Percentiles rank a stretch among this genome's conserved stretches.
These are phyloP conservation scores for Lojkania enalia DNA, from an alignment of 2,329 filamentous ascomycete species.

Conservation along the genomic window DNA sequence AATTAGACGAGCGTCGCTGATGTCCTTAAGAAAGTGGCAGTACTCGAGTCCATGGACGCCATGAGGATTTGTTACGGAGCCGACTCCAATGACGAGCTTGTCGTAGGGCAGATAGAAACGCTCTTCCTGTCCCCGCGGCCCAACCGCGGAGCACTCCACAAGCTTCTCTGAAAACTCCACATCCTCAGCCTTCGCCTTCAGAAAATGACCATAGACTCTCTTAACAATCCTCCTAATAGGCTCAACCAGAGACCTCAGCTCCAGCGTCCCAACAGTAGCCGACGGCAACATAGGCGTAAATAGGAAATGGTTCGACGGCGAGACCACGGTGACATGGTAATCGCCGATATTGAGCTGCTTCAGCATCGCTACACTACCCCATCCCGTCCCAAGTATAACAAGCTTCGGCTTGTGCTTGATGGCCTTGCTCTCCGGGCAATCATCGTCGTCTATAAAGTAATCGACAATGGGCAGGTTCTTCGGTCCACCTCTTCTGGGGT, in stretches of 20 bases:
- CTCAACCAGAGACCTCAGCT: constrained; percentile 87
- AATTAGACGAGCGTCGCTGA: constrained; percentile 87
- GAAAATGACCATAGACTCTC: constrained; percentile 81
- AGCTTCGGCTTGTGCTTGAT: constrained; percentile 88
- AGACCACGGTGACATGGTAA: constrained; percentile 94
- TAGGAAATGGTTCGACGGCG: constrained; percentile 93
- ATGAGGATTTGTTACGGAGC: constrained; percentile 90
- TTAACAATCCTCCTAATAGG: constrained; percentile 84
- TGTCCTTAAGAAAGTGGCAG: constrained; percentile 93
- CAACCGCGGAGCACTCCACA: constrained; percentile 79
- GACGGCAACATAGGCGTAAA: constrained; percentile 98
- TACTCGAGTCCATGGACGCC: constrained; percentile 94
- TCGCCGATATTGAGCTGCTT: constrained; percentile 89
- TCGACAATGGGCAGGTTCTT: constrained; percentile 95
- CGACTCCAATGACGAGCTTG: constrained; percentile 90
- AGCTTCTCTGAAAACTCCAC: constrained; percentile 91
- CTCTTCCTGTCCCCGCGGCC: constrained; percentile 70
- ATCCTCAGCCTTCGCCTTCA: constrained; percentile 83
- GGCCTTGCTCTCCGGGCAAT: constrained; percentile 67
- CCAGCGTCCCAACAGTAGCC: constrained; percentile 92
- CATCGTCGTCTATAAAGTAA: constrained; percentile 85
- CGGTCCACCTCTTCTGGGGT: constrained; percentile 79
- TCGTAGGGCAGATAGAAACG: constrained; percentile 96
- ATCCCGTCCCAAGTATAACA: constrained; percentile 90
- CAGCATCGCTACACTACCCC: constrained; percentile 89